phyloP scores from a whole-genome alignment of 805 yeast genomes.

The Teunomyces kruisii region DNA sequence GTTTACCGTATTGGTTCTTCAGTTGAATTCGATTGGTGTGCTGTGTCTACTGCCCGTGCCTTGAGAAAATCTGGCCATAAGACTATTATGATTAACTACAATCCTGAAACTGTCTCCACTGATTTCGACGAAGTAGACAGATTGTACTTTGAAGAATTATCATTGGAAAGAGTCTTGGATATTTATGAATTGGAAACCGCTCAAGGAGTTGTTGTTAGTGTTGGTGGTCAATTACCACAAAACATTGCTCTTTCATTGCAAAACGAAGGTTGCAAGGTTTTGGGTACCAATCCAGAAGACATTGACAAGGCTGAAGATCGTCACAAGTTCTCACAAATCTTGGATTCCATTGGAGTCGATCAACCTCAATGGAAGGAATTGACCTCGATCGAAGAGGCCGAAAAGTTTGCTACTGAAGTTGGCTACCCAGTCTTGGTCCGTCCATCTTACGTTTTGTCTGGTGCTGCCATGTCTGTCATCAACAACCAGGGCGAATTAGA shows the following conservation, averaged over 20 bases:
- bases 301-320: conserved; percentile 98
- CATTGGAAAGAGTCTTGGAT: conserved; percentile 95
- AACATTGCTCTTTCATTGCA: conserved; percentile 89
- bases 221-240: conserved; percentile 98
- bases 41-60: conserved; percentile 94
- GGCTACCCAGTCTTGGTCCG: conserved; percentile 95
- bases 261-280: conserved; percentile 77
- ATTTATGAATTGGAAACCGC: conserved; percentile 91
- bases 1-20: conserved; percentile 98
- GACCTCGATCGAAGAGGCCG: conserved; percentile 82
- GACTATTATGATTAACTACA: conserved; percentile 95
- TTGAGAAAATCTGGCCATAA: conserved; percentile 82
- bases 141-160: conserved; percentile 91
- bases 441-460: conserved; percentile 95
- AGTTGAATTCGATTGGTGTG: conserved; percentile 99
- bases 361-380: conserved; percentile 99
- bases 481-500: conserved; percentile 76
- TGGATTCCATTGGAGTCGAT: conserved; percentile 89
- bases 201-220: conserved; percentile 89
- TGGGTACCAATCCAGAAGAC: conserved; percentile 93
- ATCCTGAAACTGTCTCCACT: conserved; percentile 98
- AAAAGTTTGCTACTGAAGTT: conserved; percentile 77
- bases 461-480: conserved; percentile 98
- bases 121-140: conserved; percentile 98
- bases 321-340: conserved; percentile 92